Base-by-base conservation (phyloP, 2,329 filamentous ascomycete genomes). In the Clarireedia homoeocarpa region DNA sequence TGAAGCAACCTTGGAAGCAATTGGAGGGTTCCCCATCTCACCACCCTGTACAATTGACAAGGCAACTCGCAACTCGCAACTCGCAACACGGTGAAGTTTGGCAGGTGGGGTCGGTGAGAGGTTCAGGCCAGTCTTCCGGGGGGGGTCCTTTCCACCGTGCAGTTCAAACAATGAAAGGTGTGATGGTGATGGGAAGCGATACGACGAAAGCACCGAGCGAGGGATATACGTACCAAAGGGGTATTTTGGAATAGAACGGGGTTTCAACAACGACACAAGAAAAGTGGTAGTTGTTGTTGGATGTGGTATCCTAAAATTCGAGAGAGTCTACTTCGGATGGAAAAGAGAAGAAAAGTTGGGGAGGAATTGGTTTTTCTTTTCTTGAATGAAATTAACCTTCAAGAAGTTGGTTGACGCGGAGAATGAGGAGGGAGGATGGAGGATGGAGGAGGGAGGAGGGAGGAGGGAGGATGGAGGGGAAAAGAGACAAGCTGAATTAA, bases 41-140 rank as follows among this genome's bases (percentile, higher is more conserved):
- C 34, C 23, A 48, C 53, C 36, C 14, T 44, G 53, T 48, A 44
- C 24, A 50, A 50, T 23, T 50, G 53, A 39, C 53, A 55, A 55
- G 44, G 27, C 27, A 5, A 30, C 27, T 30, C 27, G 10, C 27
- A 30, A 7, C 27, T 30, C 27, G 27, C 27, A 30, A 30, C 27
- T 30, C 27, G 27, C 27, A 30, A 30, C 27, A 6, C 23, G 4
- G 38, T 14, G 26, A 30, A 10, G 26, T 42, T 46, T 9, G 6
- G 44, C 44, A 27, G 44, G 46, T 27, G 38, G 38, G 42, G 46
- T 49, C n/a, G 38, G 17, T 34, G 53, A 42, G 45, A 26, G 10
- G 26, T 20, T 36, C 20, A 14, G 48, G 36, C 12, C 5, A 39
- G 3, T 24, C 45, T 15, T 39, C 20, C 15, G n/a, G n/a, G 7